Evolutionary conservation across 805 yeast genomes (phyloP).

Genomic region (Metschnikowia bowlesiae): DNA sequence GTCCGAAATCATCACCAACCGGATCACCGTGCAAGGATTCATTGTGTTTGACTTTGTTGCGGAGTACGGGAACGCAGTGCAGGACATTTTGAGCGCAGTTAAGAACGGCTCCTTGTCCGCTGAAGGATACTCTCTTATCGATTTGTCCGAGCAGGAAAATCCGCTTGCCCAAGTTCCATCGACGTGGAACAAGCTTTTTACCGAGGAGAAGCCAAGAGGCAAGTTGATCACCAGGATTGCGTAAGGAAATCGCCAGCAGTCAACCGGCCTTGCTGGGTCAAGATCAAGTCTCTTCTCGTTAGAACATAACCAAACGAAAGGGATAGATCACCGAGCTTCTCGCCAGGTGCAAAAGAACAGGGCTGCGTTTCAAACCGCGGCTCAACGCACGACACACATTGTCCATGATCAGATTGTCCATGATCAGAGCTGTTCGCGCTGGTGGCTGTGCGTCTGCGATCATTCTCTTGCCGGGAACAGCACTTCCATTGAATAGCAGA

Average conservation of each 20-base stretch:
- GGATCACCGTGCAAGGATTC: slow-evolving; percentile 52
- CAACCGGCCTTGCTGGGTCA: too few species aligned
- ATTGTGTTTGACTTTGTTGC: slow-evolving; percentile 42
- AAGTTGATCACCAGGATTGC: slow-evolving; percentile 17
- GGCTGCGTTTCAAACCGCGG: background rate
- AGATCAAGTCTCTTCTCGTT: too few species aligned
- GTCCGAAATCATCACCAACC: slow-evolving; percentile 42
- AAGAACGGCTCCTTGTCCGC: slow-evolving; percentile 38
- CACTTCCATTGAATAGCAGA: background rate
- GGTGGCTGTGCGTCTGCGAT: background rate
- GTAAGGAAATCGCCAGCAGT: background rate
- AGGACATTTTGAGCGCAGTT: slow-evolving; percentile 32
- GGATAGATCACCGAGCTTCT: background rate
- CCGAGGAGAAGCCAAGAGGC: slow-evolving; percentile 17
- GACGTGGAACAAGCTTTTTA: slow-evolving; percentile 16
- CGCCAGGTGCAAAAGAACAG: background rate
- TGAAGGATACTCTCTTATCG: slow-evolving; percentile 35
- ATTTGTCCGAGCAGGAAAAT: slow-evolving; percentile 32
- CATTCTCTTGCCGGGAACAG: background rate
- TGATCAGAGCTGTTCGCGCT: background rate
- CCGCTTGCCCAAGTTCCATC: slow-evolving; percentile 13
- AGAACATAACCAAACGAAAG: background rate
- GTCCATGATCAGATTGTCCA: background rate
- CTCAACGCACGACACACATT: background rate
- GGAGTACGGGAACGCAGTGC: slow-evolving; percentile 35